Evolutionary conservation across 2,329 filamentous ascomycete species (phyloP), one percentile per base, ranked within the genome.

Genomic region (Dendrostoma leiphaemia): DNA sequence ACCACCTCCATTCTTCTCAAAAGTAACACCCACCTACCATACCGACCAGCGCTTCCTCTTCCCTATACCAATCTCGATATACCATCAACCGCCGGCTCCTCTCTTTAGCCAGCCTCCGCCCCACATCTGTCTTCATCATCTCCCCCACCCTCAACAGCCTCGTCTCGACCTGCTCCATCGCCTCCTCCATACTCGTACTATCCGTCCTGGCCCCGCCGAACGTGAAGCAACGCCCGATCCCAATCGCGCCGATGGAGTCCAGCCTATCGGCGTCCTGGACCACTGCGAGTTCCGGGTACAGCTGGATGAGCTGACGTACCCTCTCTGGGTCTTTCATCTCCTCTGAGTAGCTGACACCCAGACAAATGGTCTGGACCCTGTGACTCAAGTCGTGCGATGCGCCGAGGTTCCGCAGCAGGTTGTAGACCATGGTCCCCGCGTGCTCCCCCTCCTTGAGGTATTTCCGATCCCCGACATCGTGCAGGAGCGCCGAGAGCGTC

Each of bases 191-290:
- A 40, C 76, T 79, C 23, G 75, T 73, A 4, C 69, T 68, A 10
- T 67, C 65, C 31, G 69, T 70, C 68, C 80, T 83, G 10, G 85
- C 86, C 0, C 87, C 91, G 0, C 88, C 84, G 67, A 85, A 97
- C 0, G 87, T 85, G 67, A 94, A 92, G 37, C 82, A 83, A 40
- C 93, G 77, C 2, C 83, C 92, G 53, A 96, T 86, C 0, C 93
- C 93, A 28, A 97, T 82, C 0, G 89, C 90, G 1, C 92, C 93
- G 47, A 97, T 85, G 4, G 91, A 89, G 71, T 97, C 93, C n/a
- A 97, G 76, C 6, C 92, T 80, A 73, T 97, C 93, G 4, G 92
- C 92, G 69, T 97, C 93, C 72, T 97, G 92, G 29, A 97, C 91
- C 45, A 96, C 82, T 0, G 84, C 91, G 31, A 94, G 74, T 69